Evolutionary conservation across 768 basidiomycete species (phyloP), one percentile per base, ranked within the genome.

Genomic region (Agrocybe praecox): DNA sequence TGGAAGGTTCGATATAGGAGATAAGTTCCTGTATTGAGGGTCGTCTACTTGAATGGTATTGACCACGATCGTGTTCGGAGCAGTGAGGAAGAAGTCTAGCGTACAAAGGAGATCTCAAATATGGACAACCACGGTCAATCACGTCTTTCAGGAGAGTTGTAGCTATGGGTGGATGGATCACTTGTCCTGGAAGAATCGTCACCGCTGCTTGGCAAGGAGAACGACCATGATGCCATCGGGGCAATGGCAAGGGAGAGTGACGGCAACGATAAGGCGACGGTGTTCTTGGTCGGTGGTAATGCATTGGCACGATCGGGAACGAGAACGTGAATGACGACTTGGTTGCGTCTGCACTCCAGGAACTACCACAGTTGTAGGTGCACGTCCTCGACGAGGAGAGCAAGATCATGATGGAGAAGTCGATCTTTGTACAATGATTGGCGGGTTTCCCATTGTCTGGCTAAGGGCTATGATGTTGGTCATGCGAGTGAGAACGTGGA

Each of bases 401-500:
- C 49, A 15, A 14, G 62, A 65, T n/a, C 63, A 56, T 18, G 36
- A 40, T 3, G 4, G 36, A 14, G 36, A 40, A 40, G 3, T 4
- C 5, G 36, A 40, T 40, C 36, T 6, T n/a, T 40, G 36, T n/a
- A 40, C 5, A 5, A 40, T 12, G 4, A 40, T n/a, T 15, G 36
- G 36, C n/a, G 36, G 36, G 6, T 6, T 40, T 40, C 36, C 36
- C n/a, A 12, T 5, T 12, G n/a, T 40, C n/a, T 45, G 56, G 52
- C 2, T 57, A 53, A 19, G 51, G 44, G 14, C 6, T 40, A 40
- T 40, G 36, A 29, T 54, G 61, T 21, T 46, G 60, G 7, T 58
- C 50, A n/a, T 60, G 63, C 4, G 71, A 67, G 29, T 57, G 62
- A 50, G 66, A 68, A 40, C 65, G 63, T 24, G 60, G 61, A 2